Evolutionary conservation across 768 basidiomycete species (phyloP), one percentile per base, ranked within the genome.

Genomic region (Xerocomus spinulosus): DNA sequence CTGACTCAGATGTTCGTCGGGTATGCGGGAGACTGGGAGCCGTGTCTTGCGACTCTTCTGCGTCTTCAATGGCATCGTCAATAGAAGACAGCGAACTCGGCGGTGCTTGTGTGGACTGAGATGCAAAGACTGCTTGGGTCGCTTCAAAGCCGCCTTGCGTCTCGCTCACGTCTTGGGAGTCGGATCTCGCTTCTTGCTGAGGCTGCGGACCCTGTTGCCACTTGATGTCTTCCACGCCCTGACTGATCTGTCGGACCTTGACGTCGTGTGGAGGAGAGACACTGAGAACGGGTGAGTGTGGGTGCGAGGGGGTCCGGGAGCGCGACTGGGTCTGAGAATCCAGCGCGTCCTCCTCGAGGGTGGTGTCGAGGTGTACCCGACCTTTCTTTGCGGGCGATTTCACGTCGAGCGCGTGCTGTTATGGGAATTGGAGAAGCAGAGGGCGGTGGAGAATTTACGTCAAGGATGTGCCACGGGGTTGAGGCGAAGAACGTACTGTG

Each of bases 331-430:
- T 75, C 72, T 52, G 59, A 12, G 54, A 63, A 56, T 82, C 80
- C 21, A 32, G 33, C 37, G 33, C 52, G 36, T 80, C 77, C 63
- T 87, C 84, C 51, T 85, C 83, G 47, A 75, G 75, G 0, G 85
- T 81, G 42, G 80, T 64, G 55, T 78, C 83, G 42, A 88, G 70
- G 12, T 74, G 71, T 23, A 77, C 70, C 42, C 84, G 73, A 57
- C 88, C 87, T 74, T 86, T 89, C 76, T 90, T 89, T 32, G 84
- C 78, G 2, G 85, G 85, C 4, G 80, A 78, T 62, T 76, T 80
- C 51, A 67, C 68, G 55, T 77, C 74, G 21, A 58, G 62, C 66
- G 55, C 42, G 57, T 59, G 32, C 60, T 69, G 30, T 52, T 25
- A 51, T 66, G 63, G 25, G 54, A 49, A 51, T 26, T 33, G 4